Percentiles rank a stretch among this genome's conserved stretches.
Evolutionary conservation across 345 rosid genomes (phyloP).

Genomic region (Rhizophora apiculata): DNA sequence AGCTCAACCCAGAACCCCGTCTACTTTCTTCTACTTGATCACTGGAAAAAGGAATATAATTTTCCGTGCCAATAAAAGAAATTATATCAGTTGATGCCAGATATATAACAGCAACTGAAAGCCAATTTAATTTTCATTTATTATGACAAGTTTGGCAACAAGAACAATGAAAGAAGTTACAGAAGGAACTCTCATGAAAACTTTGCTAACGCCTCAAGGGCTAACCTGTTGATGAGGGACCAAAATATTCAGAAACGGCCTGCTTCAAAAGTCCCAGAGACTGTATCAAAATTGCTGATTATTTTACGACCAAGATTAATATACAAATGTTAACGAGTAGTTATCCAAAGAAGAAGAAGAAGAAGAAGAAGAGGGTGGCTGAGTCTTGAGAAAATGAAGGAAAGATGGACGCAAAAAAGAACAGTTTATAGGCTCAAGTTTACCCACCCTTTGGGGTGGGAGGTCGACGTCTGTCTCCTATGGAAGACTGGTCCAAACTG

Average conservation of each 20-base stretch:
- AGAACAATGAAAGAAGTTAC: background rate
- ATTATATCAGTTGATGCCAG: background rate
- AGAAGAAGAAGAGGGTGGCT: background rate
- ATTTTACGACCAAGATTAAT: background rate
- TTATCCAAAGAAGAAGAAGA: background rate
- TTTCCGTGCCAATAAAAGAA: background rate
- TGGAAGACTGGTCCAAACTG: conserved; percentile 4
- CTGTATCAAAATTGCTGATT: background rate
- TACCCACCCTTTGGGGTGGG: background rate
- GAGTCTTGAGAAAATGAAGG: background rate
- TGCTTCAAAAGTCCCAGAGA: conserved; percentile 8
- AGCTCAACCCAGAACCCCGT: too few relatives aligned
- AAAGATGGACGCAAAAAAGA: background rate
- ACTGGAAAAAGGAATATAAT: background rate
- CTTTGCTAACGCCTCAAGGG: background rate
- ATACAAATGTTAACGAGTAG: background rate
- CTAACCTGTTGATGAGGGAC: conserved; percentile 5
- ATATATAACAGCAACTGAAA: background rate
- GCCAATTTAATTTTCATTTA: background rate
- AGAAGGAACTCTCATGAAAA: conserved; percentile 3
- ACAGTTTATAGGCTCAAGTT: conserved; percentile 5
- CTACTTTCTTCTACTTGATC: background rate
- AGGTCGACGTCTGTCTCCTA: background rate
- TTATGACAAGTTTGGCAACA: background rate
- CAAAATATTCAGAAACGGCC: background rate